Evolutionary conservation across 2,329 filamentous ascomycete genomes (phyloP), one percentile per base, ranked within the genome.

Genomic region (Diaporthe sp.): DNA sequence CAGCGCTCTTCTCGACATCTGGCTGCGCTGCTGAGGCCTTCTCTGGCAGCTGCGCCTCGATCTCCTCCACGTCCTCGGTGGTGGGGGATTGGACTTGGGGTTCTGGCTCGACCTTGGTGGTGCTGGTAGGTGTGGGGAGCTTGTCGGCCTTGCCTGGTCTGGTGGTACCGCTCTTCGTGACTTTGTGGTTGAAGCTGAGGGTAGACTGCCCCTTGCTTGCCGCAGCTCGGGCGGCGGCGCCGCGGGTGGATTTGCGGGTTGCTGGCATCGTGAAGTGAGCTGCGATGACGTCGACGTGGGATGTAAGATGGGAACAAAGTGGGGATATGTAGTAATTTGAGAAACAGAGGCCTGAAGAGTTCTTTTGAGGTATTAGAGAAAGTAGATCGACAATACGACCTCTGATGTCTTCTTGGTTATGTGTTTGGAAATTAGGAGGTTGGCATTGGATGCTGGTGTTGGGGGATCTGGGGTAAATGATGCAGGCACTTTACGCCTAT

Each of bases 121-220:
- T 35, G n/a, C n/a, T n/a, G 76, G 76, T 40, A 75, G 54, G n/a
- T 79, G 71, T 47, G 79, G 77, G 30, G 77, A 72, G 52, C 52
- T 83, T 83, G 61, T 85, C 80, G 64, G 83, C 84, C 47, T 81
- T 74, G 15, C 83, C 81, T 4, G 84, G 86, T 79, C 90, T 90
- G 76, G 79, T 80, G 28, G 87, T 81, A 4, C 86, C 84, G 47
- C 85, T 81, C 80, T 91, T 91, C 74, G 89, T 91, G 60, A 91
- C 88, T 55, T 85, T 85, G 80, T 87, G 87, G 78, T 89, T 86
- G 84, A 91, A 91, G 80, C 87, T 90, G 74, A 91, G 85, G 50
- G 88, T 91, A 12, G 88, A 87, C 77, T 91, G 89, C 47, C 84
- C 83, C 80, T 87, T 88, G 75, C 81, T 80, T 61, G 83, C 81